Base-by-base conservation (phyloP, 2,329 filamentous ascomycete genomes). In the Thermothelomyces thermophilus region DNA sequence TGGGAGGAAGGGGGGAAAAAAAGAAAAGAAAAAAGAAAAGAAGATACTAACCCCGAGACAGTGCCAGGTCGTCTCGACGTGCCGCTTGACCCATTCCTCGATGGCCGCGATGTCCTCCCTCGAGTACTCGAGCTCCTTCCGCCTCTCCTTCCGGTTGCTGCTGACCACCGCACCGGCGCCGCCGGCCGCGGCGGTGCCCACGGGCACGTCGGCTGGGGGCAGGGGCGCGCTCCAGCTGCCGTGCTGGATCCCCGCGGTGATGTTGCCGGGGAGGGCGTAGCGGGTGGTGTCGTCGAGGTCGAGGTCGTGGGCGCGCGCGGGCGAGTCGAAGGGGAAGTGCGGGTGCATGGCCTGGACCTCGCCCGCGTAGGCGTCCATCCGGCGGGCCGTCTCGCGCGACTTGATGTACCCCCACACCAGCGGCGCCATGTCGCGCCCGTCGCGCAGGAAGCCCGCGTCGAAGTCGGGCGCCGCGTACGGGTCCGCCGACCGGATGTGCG, bases 401-500 rank as follows among this genome's bases (percentile, higher is more conserved):
- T 89, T 89, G 73, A 89, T 86, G 68, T 90, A 90, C 3, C 83
- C 83, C 86, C 86, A 90, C 5, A 90, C 84, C 82, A 87, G 88
- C 8, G 86, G 85, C 1, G 82, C 85, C 86, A 90, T 90, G 62
- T 90, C 87, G 20, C 86, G 76, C 68, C 87, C 84, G 68, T 90
- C 86, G 60, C 87, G 90, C 86, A 90, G 89, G 72, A 90, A 90
- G 19, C 86, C 85, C 1, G 84, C 79, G 63, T 90, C 86, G 60
- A 90, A 90, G 69, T 90, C 86, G 0, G 86, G 86, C 13, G 73
- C 71, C 40, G 83, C 86, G 62, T 90, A 90, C 14, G 84, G 83
- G 59, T 87, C 79, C 2, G 85, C 70, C n/a, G 78, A 84, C 52
- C 73, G 76, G 63, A 89, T 87, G 67, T 88, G 82, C 2, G 79